Conservation (phyloP, 805 yeast genomes). For the Blastobotrys robertii region DNA sequence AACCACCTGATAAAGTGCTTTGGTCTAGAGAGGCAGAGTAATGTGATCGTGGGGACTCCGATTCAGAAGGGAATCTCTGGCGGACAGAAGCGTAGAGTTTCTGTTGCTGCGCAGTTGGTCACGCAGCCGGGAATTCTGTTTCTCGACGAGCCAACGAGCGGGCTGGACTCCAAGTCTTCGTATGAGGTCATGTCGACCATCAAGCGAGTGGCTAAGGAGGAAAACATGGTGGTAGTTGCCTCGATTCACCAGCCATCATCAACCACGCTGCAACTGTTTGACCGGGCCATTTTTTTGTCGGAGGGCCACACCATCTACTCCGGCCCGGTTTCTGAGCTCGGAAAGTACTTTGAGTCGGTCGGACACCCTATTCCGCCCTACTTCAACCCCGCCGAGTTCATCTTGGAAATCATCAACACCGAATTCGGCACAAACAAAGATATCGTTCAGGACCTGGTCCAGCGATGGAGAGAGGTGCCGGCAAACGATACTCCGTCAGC, state of each 20-base stretch:
- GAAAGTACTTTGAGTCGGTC: slow-evolving; percentile 39
- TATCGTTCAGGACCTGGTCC: not conserved
- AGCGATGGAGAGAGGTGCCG: not conserved
- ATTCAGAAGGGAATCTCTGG: slow-evolving; percentile 61
- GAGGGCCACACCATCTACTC: slow-evolving; percentile 44
- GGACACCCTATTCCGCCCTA: slow-evolving; percentile 38
- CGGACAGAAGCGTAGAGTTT: slow-evolving; percentile 71
- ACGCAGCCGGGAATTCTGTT: slow-evolving; percentile 69
- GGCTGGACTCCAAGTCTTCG: slow-evolving; percentile 73
- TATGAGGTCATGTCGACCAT: slow-evolving; percentile 51
- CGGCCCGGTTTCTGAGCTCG: slow-evolving; percentile 36
- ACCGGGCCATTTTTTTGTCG: slow-evolving; percentile 54
- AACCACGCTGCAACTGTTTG: slow-evolving; percentile 62
- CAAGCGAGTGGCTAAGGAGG: slow-evolving; percentile 45
- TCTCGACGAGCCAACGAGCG: slow-evolving; percentile 84
- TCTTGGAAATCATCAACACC: slow-evolving; percentile 61
- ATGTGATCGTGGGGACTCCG: slow-evolving; percentile 47
- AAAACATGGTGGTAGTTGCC: slow-evolving; percentile 64
- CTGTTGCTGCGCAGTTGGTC: slow-evolving; percentile 68
- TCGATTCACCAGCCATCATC: slow-evolving; percentile 76
- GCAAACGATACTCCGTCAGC: not conserved
- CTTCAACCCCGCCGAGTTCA: slow-evolving; percentile 53
- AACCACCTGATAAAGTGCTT: slow-evolving; percentile 51
- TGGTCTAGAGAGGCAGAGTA: slow-evolving; percentile 54
- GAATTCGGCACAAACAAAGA: slow-evolving; percentile 49